Evolutionary conservation across 345 rosid genomes (phyloP), one percentile per base, ranked within the genome.

Genomic region (Gossypium turneri): DNA sequence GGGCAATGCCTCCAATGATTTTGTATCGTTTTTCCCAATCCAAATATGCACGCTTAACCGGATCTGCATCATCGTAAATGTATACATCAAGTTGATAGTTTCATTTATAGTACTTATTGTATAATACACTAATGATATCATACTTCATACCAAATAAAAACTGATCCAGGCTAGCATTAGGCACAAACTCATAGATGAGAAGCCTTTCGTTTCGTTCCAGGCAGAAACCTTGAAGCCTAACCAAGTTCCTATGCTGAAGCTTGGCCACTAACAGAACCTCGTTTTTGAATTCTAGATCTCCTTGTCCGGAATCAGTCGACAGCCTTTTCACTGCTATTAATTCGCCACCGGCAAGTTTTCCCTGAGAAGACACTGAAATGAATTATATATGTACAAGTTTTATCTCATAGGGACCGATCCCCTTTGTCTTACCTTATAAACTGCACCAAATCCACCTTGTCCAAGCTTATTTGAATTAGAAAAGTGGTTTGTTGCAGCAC

Each of bases 401-500:
- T n/a, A 3, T 64, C 41, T 15, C 24, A 16, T 38, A 38, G 3
- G 10, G n/a, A 12, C 1, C 13, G n/a, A 7, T 12, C 12, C 2
- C 5, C 24, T 41, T 45, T 2, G 55, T 71, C 1, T 29, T 77
- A 87, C 87, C 86, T 79, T 81, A 77, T 80, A 85, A 43, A 85
- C 90, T 45, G 76, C 64, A 27, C 89, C 91, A 13, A 84, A 88
- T 64, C 91, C 91, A 52, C 91, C 88, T 59, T 80, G 78, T 19
- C 85, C 89, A 59, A 86, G 79, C 79, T 78, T 69, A 55, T 88
- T 86, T n/a, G 48, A 59, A 38, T 70, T 74, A 2, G 88, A 80
- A 53, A 84, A 88, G 58, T 82, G 29, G 47, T 79, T 24, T 41
- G 91, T 88, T 7, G 89, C 87, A 15, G 19, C 47, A 57, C 70